Percentiles rank a stretch among this genome's conserved stretches.
Evolutionary conservation across 1,284 basidiomycete species (phyloP).

Genomic region (Waitea zeae): DNA sequence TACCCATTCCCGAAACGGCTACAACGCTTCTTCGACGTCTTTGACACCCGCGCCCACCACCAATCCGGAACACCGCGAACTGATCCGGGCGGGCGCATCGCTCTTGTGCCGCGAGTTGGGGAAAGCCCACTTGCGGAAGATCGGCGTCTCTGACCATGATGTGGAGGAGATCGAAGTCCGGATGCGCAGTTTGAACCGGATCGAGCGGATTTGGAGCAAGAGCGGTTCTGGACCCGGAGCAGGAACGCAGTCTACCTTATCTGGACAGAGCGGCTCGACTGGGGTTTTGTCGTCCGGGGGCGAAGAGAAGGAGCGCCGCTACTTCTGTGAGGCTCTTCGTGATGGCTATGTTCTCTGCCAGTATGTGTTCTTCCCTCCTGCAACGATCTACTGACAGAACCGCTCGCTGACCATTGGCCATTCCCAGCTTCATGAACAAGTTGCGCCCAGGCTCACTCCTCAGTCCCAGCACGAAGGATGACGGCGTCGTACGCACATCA

Average conservation of each 20-base stretch:
- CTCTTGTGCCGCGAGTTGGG: constrained; percentile 47
- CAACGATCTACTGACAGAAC: too few relatives aligned
- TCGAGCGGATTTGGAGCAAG: constrained; percentile 60
- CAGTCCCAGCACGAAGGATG: constrained; percentile 49
- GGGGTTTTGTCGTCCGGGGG: constrained; percentile 21
- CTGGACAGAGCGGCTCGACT: constrained; percentile 23
- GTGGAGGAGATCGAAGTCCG: constrained; percentile 62
- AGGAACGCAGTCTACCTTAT: constrained; percentile 3
- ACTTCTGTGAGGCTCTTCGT: constrained; percentile 56
- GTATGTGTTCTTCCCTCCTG: constrained; percentile 38
- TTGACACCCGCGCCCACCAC: constrained; percentile 18
- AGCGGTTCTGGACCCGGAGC: constrained; percentile 18
- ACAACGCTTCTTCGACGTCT: constrained; percentile 37
- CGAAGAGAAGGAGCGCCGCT: constrained; percentile 55
- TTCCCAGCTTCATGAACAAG: constrained; percentile 58
- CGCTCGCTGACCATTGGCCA: too few relatives aligned
- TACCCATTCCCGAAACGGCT: constrained; percentile 18
- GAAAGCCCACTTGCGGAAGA: constrained; percentile 27
- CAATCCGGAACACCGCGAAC: constrained; percentile 41
- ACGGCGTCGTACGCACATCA: constrained; percentile 40
- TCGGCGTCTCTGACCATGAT: constrained; percentile 28
- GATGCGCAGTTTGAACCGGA: constrained; percentile 35
- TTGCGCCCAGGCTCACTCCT: constrained; percentile 41
- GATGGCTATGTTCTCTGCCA: constrained; percentile 82
- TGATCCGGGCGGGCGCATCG: constrained; percentile 40